Percentiles rank a stretch among this genome's conserved stretches.
phyloP scores from a whole-genome alignment of 1,284 basidiomycete genomes.

The Neolentinus lepideus region DNA sequence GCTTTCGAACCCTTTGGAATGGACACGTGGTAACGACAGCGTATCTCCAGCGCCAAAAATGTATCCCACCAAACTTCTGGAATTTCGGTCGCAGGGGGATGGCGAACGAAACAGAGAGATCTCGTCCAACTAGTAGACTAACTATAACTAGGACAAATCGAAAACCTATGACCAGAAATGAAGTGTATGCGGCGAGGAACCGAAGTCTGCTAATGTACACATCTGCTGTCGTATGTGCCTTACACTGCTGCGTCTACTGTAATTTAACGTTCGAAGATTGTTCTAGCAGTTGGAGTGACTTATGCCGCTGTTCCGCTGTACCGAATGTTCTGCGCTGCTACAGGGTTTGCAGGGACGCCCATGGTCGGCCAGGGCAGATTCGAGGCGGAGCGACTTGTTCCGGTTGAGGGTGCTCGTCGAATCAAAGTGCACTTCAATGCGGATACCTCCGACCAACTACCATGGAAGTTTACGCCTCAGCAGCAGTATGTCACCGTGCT shows the following conservation, averaged over 20 bases:
- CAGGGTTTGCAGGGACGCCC: slow-evolving; percentile 94
- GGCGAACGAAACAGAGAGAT: background rate
- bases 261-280: slow-evolving; percentile 43
- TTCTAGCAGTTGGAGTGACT: slow-evolving; percentile 77
- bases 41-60: background rate
- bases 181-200: slow-evolving; percentile 47
- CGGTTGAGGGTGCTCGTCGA: slow-evolving; percentile 59
- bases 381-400: slow-evolving; percentile 76
- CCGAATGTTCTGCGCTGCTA: slow-evolving; percentile 96
- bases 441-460: slow-evolving; percentile 81
- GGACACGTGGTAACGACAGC: background rate
- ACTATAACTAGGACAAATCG: no score
- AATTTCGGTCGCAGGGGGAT: no score
- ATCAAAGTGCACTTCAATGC: slow-evolving; percentile 97
- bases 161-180: slow-evolving; percentile 17
- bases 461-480: slow-evolving; percentile 91
- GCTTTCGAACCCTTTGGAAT: background rate
- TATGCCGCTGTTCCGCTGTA: slow-evolving; percentile 98
- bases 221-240: slow-evolving; percentile 58
- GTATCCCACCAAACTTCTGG: background rate
- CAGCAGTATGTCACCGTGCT: slow-evolving; percentile 89
- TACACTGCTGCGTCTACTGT: background rate
- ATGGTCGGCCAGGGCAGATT: slow-evolving; percentile 81
- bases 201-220: slow-evolving; percentile 75
- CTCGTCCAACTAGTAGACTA: background rate